These are phyloP conservation scores for Penicillium flavigenum DNA, from an alignment of 495 filamentous ascomycete species.

Conservation along the genomic window DNA sequence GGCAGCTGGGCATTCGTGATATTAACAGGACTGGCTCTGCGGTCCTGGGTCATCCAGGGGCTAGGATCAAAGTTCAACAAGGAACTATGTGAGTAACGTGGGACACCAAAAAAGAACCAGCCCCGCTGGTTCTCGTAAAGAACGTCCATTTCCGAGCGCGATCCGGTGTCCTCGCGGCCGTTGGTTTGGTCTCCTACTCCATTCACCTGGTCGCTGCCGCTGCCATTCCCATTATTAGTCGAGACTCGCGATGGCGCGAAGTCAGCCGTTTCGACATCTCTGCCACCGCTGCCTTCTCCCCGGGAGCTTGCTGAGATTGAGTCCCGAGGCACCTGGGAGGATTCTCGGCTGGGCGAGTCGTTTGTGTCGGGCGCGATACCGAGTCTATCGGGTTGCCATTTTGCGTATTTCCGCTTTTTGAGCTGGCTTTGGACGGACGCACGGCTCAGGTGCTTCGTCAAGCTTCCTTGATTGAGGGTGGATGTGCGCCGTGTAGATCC, in stretches of 20 bases:
- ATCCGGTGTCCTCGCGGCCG: constrained; percentile 11
- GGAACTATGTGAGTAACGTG: constrained; percentile 81
- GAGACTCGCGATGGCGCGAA: constrained; percentile 17
- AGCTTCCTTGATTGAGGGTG: constrained; percentile 18
- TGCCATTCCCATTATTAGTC: constrained; percentile 20
- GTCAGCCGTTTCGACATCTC: constrained; percentile 20
- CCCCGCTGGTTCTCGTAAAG: constrained; percentile 93
- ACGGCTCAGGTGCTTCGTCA: constrained; percentile 35
- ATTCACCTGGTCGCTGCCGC: constrained; percentile 20
- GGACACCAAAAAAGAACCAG: constrained; percentile 81
- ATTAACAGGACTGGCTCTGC: constrained; percentile 74
- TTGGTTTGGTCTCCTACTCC: constrained; percentile 15
- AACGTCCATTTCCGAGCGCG: constrained; percentile 67
- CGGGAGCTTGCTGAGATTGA: constrained; percentile 27
- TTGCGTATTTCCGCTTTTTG: constrained; percentile 58
- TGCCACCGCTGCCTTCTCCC: constrained; percentile 12
- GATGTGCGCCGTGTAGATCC: constrained; percentile 25
- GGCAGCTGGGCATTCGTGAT: constrained; percentile 90
- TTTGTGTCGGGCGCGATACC: constrained; percentile 30
- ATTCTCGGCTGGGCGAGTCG: constrained; percentile 22
- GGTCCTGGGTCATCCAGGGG: constrained; percentile 76
- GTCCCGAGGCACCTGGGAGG: constrained; percentile 23
- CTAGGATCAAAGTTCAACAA: constrained; percentile 84
- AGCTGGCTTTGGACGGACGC: constrained; percentile 49
- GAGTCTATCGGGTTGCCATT: constrained; percentile 57